Evolutionary conservation across 208 protist species (phyloP), one percentile per base, ranked within the genome.

Genomic region (Leishmania aethiopica): DNA sequence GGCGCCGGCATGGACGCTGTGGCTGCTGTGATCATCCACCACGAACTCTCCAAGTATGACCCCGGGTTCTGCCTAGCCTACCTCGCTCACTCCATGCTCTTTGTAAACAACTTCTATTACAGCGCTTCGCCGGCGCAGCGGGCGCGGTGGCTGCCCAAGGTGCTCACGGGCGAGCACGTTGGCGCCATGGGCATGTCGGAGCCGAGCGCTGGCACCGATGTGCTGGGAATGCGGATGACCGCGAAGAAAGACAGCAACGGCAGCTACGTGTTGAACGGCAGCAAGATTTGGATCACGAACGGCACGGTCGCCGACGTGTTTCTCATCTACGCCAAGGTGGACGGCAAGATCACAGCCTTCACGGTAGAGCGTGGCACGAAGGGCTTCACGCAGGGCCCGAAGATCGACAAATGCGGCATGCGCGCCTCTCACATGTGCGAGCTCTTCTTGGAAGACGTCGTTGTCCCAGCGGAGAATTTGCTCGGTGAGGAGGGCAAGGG

Each of bases 211-310:
- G 98, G 98, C 42, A 99, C 97, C 0, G 98, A 99, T 79, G 98
- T 99, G 6, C 89, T 99, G 19, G 96, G 92, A n/a, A 99, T 99
- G 98, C 89, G 87, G 75, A 96, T 95, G 15, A 92, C 57, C 32
- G 99, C 98, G 7, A 92, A 86, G 45, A 93, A 93, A 77, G 85
- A 97, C 57, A 93, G 87, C 40, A 82, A 86, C 42, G 89, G 88
- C 53, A 60, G 86, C 62, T 99, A 96, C 86, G 80, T 98, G 22
- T 88, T 99, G 19, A 99, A 99, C 82, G 98, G 99, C 45, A 97
- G 89, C 75, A 99, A 99, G 89, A 98, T 99, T 75, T 99, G 98
- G 97, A 99, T 99, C 76, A 99, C 99, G 3, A 99, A 99, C 84
- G 99, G 97, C 10, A 96, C 96, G 32, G 94, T 98, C 77, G 99